Evolutionary conservation across 2,329 filamentous ascomycete species (phyloP).

Genomic region (Fulvia fulva): DNA sequence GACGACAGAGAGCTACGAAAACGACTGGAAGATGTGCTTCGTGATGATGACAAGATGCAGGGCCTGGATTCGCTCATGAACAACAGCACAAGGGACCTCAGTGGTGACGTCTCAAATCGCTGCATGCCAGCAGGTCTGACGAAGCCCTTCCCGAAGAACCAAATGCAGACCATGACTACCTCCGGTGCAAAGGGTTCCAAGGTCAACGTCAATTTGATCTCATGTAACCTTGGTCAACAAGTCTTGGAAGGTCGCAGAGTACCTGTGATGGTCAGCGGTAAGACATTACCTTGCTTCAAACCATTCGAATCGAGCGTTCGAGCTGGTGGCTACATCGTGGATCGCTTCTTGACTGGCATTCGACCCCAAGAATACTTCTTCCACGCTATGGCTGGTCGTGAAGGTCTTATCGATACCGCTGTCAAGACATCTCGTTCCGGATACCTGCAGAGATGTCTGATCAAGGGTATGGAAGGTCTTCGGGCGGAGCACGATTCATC

Average conservation of each 20-base stretch:
- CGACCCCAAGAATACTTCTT: constrained; percentile 98
- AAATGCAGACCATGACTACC: constrained; percentile 98
- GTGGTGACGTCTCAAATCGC: constrained; percentile 69
- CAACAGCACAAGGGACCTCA: constrained; percentile 63
- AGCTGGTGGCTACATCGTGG: constrained; percentile 88
- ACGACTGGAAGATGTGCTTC: constrained; percentile 81
- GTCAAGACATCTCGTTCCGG: constrained; percentile 97
- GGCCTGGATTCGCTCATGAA: constrained; percentile 89
- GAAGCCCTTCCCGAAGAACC: constrained; percentile 92
- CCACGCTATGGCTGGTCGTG: constrained; percentile 98
- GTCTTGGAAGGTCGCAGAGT: constrained; percentile 92
- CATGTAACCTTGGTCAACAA: constrained; percentile 94
- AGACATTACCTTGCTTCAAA: constrained; percentile 89
- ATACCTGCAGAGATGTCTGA: constrained; percentile 92
- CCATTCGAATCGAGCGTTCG: constrained; percentile 85
- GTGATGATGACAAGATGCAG: constrained; percentile 86
- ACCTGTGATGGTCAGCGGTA: constrained; percentile 95
- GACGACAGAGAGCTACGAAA: constrained; percentile 68
- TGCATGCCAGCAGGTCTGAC: constrained; percentile 79
- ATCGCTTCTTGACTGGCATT: constrained; percentile 96
- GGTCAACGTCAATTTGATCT: constrained; percentile 97
- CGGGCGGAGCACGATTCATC: constrained; percentile 90
- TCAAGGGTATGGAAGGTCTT: constrained; percentile 97
- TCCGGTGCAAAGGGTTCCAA: constrained; percentile 90
- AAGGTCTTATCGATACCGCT: constrained; percentile 97